Conservation (phyloP, 2,329 filamentous ascomycete species). For the Fusarium sp. region DNA sequence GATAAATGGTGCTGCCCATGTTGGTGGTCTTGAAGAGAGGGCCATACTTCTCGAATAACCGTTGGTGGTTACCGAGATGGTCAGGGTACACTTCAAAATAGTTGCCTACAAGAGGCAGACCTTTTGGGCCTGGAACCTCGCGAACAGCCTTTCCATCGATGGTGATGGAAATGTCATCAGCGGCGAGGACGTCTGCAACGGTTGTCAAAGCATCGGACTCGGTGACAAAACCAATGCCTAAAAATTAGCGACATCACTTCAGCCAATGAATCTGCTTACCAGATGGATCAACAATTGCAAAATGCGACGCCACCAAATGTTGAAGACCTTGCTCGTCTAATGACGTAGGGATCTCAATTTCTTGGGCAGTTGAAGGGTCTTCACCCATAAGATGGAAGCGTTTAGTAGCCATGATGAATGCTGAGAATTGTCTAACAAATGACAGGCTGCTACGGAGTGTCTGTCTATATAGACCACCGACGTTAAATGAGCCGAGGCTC, state of each 20-base stretch:
- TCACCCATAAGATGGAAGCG: slow-evolving; percentile 56
- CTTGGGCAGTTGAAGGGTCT: slow-evolving; percentile 47
- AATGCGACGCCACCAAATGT: slow-evolving; percentile 53
- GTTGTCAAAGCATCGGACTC: slow-evolving; percentile 46
- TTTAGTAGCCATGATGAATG: slow-evolving; percentile 48
- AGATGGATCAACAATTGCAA: slow-evolving; percentile 54
- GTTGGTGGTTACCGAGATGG: slow-evolving; percentile 65
- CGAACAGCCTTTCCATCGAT: slow-evolving; percentile 61
- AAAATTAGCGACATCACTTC: neutral
- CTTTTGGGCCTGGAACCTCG: slow-evolving; percentile 60
- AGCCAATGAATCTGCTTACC: slow-evolving; percentile 39
- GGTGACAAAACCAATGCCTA: slow-evolving; percentile 51
- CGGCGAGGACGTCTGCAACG: slow-evolving; percentile 49
- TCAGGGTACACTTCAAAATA: slow-evolving; percentile 66
- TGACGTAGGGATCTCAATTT: slow-evolving; percentile 50
- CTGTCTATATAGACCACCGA: slow-evolving; percentile 27
- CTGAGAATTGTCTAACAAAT: neutral
- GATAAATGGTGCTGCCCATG: slow-evolving; percentile 60
- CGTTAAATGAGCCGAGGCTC: slow-evolving; percentile 6
- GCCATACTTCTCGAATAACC: slow-evolving; percentile 63
- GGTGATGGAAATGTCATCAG: slow-evolving; percentile 52
- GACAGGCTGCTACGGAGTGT: neutral
- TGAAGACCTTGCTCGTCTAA: slow-evolving; percentile 51
- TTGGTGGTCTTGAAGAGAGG: slow-evolving; percentile 62
- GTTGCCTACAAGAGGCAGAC: slow-evolving; percentile 61